Evolutionary conservation across 2,329 filamentous ascomycete genomes (phyloP), one percentile per base, ranked within the genome.

Genomic region (Clarireedia paspali): DNA sequence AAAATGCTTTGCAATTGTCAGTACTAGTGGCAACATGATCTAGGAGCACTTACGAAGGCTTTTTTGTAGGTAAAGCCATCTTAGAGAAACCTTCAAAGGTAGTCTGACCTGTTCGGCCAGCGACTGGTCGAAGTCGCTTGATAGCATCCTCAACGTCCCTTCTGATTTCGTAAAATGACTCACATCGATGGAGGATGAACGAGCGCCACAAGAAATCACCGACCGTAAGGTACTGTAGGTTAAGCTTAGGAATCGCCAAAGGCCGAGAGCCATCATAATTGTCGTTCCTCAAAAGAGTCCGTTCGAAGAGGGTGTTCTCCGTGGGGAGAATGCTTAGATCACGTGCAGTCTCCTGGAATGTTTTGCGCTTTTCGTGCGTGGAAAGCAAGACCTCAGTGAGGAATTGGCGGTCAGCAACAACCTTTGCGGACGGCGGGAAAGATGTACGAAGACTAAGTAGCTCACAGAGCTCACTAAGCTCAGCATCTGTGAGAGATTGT

Each of bases 161-260:
- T 47, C 91, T 84, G 58, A 99, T 92, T 58, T 90, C 89, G 70
- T 95, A 97, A 69, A 97, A 96, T 0, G 92, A 82, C 70, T 99
- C 94, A 57, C 86, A 88, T 42, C 92, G 84, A 69, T 96, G 94
- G 7, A 99, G 76, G 14, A 95, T 79, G 66, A 97, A 86, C 0
- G 92, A 91, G 60, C 95, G 83, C 91, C 91, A 99, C n/a, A 99
- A 74, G 65, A 99, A 99, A 70, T 99, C 94, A 2, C 91, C 91
- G 50, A 96, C 83, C 2, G 91, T 95, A 14, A 99, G 77, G 71
- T 99, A 99, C 68, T 99, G 94, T 27, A 99, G 75, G 64, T 96
- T 99, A 47, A 97, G 74, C 70, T 99, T 99, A 2, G 94, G 94
- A 45, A 99, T 83, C 2, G 94, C 89, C 57, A 99, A 77, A 5